A percentile compares a stretch with the other conserved stretches of the same genome.
phyloP scores from a whole-genome alignment of 2,329 filamentous ascomycete genomes.

The Fusarium zealandicum region DNA sequence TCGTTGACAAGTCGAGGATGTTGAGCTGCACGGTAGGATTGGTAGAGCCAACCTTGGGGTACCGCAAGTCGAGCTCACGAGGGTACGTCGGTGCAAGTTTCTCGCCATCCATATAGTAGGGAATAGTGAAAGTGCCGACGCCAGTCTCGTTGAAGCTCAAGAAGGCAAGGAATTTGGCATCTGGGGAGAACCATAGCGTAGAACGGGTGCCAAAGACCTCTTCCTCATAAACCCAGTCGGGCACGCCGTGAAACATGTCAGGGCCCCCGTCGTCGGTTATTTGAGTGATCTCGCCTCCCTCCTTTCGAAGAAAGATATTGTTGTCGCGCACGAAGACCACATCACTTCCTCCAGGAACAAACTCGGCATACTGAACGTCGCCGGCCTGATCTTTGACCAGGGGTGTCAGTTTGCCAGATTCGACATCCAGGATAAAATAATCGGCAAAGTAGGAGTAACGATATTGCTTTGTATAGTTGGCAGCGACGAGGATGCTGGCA shows the following conservation, averaged over 20 bases:
- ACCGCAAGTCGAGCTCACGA: constrained; percentile 66
- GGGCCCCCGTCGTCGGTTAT: constrained; percentile 67
- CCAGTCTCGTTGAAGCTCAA: constrained; percentile 84
- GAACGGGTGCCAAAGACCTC: constrained; percentile 70
- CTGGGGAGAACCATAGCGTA: constrained; percentile 91
- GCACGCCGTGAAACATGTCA: constrained; percentile 69
- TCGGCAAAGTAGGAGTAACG: constrained; percentile 73
- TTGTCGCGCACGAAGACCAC: constrained; percentile 74
- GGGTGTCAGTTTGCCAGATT: constrained; percentile 60
- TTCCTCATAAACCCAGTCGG: constrained; percentile 84
- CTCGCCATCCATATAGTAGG: constrained; percentile 69
- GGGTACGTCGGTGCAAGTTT: constrained; percentile 67
- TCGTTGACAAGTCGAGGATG: constrained; percentile 60
- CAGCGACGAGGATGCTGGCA: constrained; percentile 65
- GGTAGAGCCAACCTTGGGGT: constrained; percentile 72
- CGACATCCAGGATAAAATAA: constrained; percentile 69
- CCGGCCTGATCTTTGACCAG: constrained; percentile 66
- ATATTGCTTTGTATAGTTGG: constrained; percentile 73
- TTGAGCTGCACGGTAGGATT: constrained; percentile 71
- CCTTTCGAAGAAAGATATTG: constrained; percentile 62
- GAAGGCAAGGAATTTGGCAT: constrained; percentile 87
- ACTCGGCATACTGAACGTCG: constrained; percentile 72
- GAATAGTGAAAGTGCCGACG: constrained; percentile 70
- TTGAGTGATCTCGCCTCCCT: constrained; percentile 59
- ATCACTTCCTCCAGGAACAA: constrained; percentile 63